Base-by-base conservation (phyloP, 352 stramenopile genomes). In the Phytophthora colocasiae region DNA sequence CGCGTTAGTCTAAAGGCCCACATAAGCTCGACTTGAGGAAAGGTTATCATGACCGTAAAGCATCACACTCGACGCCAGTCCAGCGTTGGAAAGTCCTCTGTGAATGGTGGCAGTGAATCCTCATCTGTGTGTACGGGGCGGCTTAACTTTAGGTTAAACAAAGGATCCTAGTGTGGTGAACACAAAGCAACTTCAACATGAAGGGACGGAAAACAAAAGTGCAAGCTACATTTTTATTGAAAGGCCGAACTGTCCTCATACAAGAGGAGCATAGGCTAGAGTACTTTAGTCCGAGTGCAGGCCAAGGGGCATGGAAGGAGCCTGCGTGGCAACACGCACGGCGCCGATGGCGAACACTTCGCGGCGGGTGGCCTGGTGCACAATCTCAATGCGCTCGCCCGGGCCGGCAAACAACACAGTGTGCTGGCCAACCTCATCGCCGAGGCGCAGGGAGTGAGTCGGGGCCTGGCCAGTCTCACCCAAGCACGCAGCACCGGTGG, bases 291-390 rank as follows among this genome's bases (percentile, higher is more conserved):
- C 79, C 66, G 73, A 82, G 78, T 93, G 84, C 38, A 93, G 68
- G 58, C 87, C 87, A 1, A 80, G 64, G 41, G 71, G 59, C 27
- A 89, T 46, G 31, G 48, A 70, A 54, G 64, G 58, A 48, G 85
- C 81, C 58, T 82, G 71, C 72, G 83, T 88, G 58, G 87, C 84
- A 27, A 78, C 63, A 54, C 84, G 81, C 47, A 96, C 63, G 8
- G 87, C 85, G 19, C 86, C 85, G 39, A 92, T 91, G 27, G 86
- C 87, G 68, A 96, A 93, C 45, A 96, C 87, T 59, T 96, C 83
- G 32, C 87, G 79, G 43, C 83, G 79, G 39, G 82, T 90, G 29
- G 87, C 85, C 61, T 91, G 83, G 75, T 96, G 85, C 71, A 83
- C 89, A 66, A 93, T 90, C 77, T 96, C 84, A 59, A 93, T 91